Base-by-base conservation (phyloP, 2,329 filamentous ascomycete genomes). In the Colletotrichum camelliae region DNA sequence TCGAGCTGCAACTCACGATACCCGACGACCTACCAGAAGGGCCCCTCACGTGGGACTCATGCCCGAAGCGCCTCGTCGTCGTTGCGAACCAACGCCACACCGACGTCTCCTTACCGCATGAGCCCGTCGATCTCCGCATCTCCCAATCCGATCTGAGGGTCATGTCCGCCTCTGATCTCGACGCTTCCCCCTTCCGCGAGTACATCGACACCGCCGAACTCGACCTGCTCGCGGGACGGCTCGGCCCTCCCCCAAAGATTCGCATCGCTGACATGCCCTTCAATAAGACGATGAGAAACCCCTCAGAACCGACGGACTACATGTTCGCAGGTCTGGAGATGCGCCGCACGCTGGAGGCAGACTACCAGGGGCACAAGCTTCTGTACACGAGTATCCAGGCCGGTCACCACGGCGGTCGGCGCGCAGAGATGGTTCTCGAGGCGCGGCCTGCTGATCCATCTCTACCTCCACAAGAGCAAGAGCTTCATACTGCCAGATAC, bases 281-380 rank as follows among this genome's bases (percentile, higher is more conserved):
- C 37, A 13, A 58, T 43, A 4, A 9, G 13, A 33, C 39, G 27
- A n/a, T 48, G 37, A 74, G 27, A 33, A 68, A 21, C n/a, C 15
- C 67, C 7, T 37, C 39, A 8, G 48, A 65, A 12, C 48, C 37
- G 5, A n/a, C 39, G 24, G 24, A 78, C 33, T 74, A 85, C 79
- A 71, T 85, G 18, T 90, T 91, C 80, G 84, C 85, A 64, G 89
- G 89, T 9, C 83, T 91, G 2, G 89, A 92, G 78, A 83, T 91
- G 52, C 89, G 87, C 61, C 88, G 88, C 73, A 81, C 84, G 29
- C 81, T 88, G 62, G 83, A 87, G 12, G 81, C 86, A 52, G 80
- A 84, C 3, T 88, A 87, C 80, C 77, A 83, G 8, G 85, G 84
- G 58, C 86, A 88, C 81, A 87, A 80, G 13, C 82, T 92, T 10